phyloP scores from a whole-genome alignment of 306 rosid genomes.

The Quillaja saponaria region DNA sequence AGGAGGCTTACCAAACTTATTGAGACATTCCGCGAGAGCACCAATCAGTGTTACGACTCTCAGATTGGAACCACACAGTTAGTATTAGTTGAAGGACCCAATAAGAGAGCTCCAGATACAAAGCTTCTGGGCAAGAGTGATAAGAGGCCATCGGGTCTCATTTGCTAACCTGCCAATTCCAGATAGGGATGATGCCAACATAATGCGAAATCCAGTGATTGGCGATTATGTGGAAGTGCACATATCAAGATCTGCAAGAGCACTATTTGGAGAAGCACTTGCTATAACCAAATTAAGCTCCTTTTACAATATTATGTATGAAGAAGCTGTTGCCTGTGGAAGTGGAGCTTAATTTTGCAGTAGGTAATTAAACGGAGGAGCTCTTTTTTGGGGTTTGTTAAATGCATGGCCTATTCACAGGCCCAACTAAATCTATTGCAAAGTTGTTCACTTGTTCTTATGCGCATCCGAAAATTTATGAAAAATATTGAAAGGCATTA shows the following conservation, averaged over 20 bases:
- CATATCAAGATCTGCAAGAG: slow-evolving; percentile 74
- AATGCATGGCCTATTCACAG: too few relatives aligned
- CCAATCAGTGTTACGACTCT: slow-evolving; percentile 76
- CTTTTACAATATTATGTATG: slow-evolving; percentile 47
- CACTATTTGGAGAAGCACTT: slow-evolving; percentile 77
- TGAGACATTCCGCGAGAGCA: slow-evolving; percentile 79
- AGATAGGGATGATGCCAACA: slow-evolving; percentile 52
- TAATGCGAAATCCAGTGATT: slow-evolving; percentile 55
- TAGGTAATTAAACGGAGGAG: too few relatives aligned
- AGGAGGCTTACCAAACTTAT: slow-evolving; percentile 90
- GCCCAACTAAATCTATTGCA: too few relatives aligned
- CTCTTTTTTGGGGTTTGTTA: too few relatives aligned
- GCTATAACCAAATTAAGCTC: slow-evolving; percentile 72
- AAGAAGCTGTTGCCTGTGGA: slow-evolving; percentile 61
- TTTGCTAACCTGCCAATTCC: slow-evolving; percentile 59
- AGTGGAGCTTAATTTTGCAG: slow-evolving; percentile 26
- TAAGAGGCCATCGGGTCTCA: slow-evolving; percentile 80
- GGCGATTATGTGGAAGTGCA: slow-evolving; percentile 95
- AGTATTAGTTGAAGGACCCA: slow-evolving; percentile 92
- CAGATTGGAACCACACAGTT: slow-evolving; percentile 82
- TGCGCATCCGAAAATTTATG: too few relatives aligned
- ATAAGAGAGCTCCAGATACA: slow-evolving; percentile 83
- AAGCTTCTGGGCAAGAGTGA: slow-evolving; percentile 94
- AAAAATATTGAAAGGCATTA: too few relatives aligned
- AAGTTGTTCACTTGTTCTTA: too few relatives aligned